These are phyloP conservation scores for Candida maris DNA, from an alignment of 805 yeast species.

Conservation along the genomic window DNA sequence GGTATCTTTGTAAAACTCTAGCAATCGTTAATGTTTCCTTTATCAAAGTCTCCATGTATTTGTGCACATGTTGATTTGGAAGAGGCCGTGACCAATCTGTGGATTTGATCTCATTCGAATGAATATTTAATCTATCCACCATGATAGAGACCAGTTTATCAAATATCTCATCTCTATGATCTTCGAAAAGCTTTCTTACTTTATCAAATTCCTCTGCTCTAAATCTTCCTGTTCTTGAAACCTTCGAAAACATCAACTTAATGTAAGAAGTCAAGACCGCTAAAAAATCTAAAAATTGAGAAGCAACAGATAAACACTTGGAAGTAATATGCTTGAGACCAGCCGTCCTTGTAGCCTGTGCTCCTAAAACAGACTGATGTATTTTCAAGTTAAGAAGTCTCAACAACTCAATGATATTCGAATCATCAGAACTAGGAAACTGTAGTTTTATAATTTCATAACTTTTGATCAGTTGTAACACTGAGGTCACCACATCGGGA, in stretches of 20 bases:
- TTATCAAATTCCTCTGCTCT: constrained; percentile 37
- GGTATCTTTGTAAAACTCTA: constrained; percentile 53
- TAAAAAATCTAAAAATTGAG: constrained; percentile 57
- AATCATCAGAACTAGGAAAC: constrained; percentile 50
- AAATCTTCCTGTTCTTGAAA: constrained; percentile 27
- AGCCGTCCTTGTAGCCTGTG: constrained; percentile 73
- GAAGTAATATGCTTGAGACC: constrained; percentile 73
- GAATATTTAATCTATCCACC: constrained; percentile 57
- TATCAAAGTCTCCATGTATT: constrained; percentile 61
- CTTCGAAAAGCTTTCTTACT: constrained; percentile 41
- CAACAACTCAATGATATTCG: constrained; percentile 42
- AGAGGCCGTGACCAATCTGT: constrained; percentile 50
- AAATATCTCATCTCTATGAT: constrained; percentile 62
- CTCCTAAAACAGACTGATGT: constrained; percentile 61
- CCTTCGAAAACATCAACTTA: constrained; percentile 28
- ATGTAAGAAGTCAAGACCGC: constrained; percentile 36
- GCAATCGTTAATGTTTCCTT: constrained; percentile 65
- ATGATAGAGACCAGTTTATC: constrained; percentile 65
- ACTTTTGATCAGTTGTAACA: constrained; percentile 43
- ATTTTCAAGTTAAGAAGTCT: constrained; percentile 51
- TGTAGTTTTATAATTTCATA: constrained; percentile 54
- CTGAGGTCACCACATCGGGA: constrained; percentile 43
- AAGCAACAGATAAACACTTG: constrained; percentile 63
- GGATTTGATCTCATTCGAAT: constrained; percentile 43
- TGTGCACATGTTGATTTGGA: constrained; percentile 46